A percentile compares a stretch with the other conserved stretches of the same genome.
phyloP scores from a whole-genome alignment of 1,284 basidiomycete genomes.

The Trichosporon faecale region DNA sequence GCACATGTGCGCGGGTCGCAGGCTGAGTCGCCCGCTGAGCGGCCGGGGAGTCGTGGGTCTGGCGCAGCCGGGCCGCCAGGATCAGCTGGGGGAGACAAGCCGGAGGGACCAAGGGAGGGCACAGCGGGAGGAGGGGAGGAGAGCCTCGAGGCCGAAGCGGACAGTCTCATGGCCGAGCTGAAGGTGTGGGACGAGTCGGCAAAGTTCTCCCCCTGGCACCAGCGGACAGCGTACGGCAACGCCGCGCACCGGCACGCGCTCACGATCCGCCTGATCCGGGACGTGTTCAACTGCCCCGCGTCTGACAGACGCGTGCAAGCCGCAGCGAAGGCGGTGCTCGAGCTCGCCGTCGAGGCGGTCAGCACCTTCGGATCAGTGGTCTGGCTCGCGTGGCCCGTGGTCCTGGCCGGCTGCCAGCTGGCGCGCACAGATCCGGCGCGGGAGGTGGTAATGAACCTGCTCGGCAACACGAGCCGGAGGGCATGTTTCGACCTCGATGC shows the following conservation, averaged over 20 bases:
- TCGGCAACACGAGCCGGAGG: constrained; percentile 30
- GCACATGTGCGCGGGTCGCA: constrained; percentile 19
- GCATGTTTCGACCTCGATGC: constrained; percentile 41
- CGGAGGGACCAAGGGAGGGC: neutral
- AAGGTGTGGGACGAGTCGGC: constrained; percentile 38
- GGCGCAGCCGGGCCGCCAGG: too few species aligned
- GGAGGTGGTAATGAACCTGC: constrained; percentile 29
- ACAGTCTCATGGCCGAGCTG: constrained; percentile 38
- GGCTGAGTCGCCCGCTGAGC: neutral
- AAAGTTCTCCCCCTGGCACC: constrained; percentile 39
- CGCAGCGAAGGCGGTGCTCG: constrained; percentile 35
- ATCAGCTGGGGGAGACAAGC: too few species aligned
- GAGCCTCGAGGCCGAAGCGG: constrained; percentile 24
- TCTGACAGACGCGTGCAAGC: constrained; percentile 33
- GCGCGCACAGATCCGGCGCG: constrained; percentile 30
- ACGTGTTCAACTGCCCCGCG: constrained; percentile 35
- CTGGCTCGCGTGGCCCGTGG: constrained; percentile 46
- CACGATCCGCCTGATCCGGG: constrained; percentile 33
- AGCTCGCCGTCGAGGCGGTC: constrained; percentile 38
- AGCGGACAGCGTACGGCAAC: constrained; percentile 44
- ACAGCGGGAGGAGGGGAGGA: neutral
- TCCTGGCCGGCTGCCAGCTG: constrained; percentile 43
- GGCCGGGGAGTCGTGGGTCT: too few species aligned
- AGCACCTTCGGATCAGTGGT: constrained; percentile 35
- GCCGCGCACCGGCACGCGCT: constrained; percentile 42